A percentile compares a stretch with the other conserved stretches of the same genome.
Conservation (phyloP, 768 basidiomycete species). For the Kockovaella imperatae region DNA sequence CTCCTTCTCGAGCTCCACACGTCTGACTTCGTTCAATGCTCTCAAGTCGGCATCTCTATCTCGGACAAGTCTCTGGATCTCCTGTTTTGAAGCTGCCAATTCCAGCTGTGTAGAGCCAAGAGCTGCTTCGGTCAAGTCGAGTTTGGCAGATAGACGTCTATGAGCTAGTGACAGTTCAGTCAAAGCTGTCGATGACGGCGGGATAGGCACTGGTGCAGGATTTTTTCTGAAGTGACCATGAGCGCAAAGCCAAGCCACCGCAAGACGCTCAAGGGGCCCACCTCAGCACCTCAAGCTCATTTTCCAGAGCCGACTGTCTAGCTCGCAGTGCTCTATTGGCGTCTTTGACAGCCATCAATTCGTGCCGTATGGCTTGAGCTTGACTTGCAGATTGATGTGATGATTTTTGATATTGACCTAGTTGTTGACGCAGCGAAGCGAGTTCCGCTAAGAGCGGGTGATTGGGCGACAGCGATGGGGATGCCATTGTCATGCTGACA, state of each 20-base stretch:
- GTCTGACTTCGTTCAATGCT: conserved; percentile 23
- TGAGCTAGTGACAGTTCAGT: conserved; percentile 43
- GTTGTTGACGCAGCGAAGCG: conserved; percentile 35
- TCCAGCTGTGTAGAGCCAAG: conserved; percentile 17
- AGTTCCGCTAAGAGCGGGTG: conserved; percentile 44
- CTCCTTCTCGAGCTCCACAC: conserved; percentile 31
- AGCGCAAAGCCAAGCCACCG: not conserved
- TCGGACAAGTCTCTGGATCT: conserved; percentile 17
- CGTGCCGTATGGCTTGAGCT: conserved; percentile 40
- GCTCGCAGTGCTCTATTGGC: conserved; percentile 14
- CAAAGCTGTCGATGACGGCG: conserved; percentile 32
- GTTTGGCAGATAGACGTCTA: conserved; percentile 38
- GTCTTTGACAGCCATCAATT: conserved; percentile 27
- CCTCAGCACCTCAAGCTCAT: conserved; percentile 32
- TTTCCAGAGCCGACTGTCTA: conserved; percentile 3
- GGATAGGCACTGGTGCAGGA: conserved; percentile 14
- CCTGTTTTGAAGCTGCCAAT: conserved; percentile 20
- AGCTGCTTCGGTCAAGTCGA: conserved; percentile 34
- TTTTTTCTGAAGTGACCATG: conserved; percentile 2
- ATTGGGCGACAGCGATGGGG: conserved; percentile 15
- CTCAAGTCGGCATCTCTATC: conserved; percentile 32
- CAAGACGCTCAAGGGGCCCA: conserved; percentile 6
- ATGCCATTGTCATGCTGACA: no score
- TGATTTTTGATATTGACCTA: conserved; percentile 38
- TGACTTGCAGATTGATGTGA: conserved; percentile 41